Conservation (phyloP, 306 rosid species). For the Fragaria vesca region DNA sequence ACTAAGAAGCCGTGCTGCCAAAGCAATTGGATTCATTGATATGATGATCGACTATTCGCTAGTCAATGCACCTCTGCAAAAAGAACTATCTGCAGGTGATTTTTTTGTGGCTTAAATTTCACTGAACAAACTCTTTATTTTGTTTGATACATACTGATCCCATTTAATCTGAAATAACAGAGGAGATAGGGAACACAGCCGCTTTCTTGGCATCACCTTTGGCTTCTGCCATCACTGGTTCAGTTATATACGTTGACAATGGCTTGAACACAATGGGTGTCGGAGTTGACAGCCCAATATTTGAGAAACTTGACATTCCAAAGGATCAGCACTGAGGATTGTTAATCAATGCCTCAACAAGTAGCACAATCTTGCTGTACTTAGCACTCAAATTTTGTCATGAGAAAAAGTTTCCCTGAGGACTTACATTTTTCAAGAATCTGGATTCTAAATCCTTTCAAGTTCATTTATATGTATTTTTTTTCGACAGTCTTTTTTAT, state of each 20-base stretch:
- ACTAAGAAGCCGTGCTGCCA: constrained; percentile 92
- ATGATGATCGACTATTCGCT: constrained; percentile 88
- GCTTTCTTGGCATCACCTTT: constrained; percentile 82
- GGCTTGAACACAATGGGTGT: constrained; percentile 95
- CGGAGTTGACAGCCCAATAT: constrained; percentile 66
- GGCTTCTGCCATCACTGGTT: constrained; percentile 88
- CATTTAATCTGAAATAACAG: constrained; percentile 45
- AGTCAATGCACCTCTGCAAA: constrained; percentile 84
- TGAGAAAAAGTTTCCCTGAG: constrained; percentile 1
- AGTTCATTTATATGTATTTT: too few species aligned
- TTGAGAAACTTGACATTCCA: constrained; percentile 44
- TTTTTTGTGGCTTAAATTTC: neutral
- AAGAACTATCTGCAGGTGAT: constrained; percentile 80
- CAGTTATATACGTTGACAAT: constrained; percentile 73
- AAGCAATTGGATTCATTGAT: constrained; percentile 94
- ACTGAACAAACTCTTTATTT: neutral
- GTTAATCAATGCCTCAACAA: neutral
- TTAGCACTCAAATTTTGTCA: neutral
- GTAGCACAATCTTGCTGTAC: neutral
- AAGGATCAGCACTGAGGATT: constrained; percentile 32
- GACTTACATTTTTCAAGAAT: neutral
- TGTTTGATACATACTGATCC: constrained; percentile 3
- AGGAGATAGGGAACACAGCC: constrained; percentile 81
- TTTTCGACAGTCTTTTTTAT: neutral
- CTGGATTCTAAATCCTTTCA: neutral